Conservation (phyloP, 2,329 filamentous ascomycete species). For the Trichoderma breve region DNA sequence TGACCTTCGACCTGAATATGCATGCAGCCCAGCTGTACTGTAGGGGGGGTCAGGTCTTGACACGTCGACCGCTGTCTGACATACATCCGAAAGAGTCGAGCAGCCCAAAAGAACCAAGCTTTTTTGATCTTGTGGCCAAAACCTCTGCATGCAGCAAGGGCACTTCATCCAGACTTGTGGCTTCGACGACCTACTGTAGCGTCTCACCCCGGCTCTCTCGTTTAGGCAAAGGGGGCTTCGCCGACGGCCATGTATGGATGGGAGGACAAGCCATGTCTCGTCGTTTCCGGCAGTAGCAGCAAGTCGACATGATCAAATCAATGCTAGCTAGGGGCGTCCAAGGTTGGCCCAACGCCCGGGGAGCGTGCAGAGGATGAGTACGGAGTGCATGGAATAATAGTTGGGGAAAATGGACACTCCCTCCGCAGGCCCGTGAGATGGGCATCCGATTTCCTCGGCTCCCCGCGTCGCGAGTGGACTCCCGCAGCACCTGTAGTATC, state of each 20-base stretch:
- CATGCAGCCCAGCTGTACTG: background rate
- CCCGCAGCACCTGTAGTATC: background rate
- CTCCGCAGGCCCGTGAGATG: background rate
- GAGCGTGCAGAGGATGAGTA: background rate
- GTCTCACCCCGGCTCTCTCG: conserved; percentile 12
- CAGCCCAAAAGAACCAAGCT: background rate
- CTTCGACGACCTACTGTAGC: background rate
- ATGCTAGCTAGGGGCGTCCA: background rate
- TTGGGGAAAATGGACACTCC: background rate
- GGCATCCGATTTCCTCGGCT: conserved; percentile 1
- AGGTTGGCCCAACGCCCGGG: background rate
- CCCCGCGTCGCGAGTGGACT: background rate
- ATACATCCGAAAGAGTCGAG: background rate
- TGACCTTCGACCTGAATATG: background rate
- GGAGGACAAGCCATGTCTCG: background rate
- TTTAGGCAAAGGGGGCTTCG: background rate
- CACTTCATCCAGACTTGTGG: background rate
- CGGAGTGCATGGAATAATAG: background rate
- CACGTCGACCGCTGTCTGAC: conserved; percentile 9
- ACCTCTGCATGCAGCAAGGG: background rate
- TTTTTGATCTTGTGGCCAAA: conserved; percentile 7
- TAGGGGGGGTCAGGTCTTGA: background rate
- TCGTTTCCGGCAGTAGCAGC: background rate
- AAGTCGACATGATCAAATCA: background rate
- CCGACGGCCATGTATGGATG: background rate